Base-by-base conservation (phyloP, 768 basidiomycete genomes). In the Galerina sulciceps region DNA sequence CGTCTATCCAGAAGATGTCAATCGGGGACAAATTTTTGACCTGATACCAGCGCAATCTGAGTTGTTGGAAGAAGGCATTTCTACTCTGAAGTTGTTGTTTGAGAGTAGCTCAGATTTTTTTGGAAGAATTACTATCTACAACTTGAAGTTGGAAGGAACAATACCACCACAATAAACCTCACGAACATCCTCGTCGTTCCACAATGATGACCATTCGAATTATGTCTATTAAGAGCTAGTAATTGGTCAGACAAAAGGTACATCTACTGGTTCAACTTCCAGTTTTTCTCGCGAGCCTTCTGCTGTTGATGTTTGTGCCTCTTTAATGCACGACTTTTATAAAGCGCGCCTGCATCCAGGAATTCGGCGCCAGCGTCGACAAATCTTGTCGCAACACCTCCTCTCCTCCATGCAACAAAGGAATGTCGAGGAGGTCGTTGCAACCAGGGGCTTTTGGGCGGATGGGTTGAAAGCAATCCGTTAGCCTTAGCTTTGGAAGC, bases 51-150 rank as follows among this genome's bases (percentile, higher is more conserved):
- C 58, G 0, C 61, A 73, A 43, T 44, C 63, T 2, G 59, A 53
- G 10, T 8, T 53, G 17, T 57, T 70, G 23, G 65, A 69, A 31
- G 53, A 61, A 15, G 80, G 78, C 10, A 72, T 87, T 14, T 71
- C 64, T 55, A 75, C 78, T 15, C 58, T 94, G 62, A 89, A 83
- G 71, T 71, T 94, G 11, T 76, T 90, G 5, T 94, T 94, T 60
- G 87, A 91, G 64, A 81, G 85, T 69, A 91, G 90, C 69, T 93
- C 92, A 17, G 92, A 93, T 73, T 90, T 93, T 67, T 94, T 93
- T 67, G 92, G 92, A 53, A 81, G 91, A 71, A 80, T 93, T 43
- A 90, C 85, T 8, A 69, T 93, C 41, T 93, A 93, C 67, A 87
- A 91, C 67, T 65, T 92, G 37, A 71, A 70, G 55, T 42, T 80